A percentile compares a stretch with the other conserved stretches of the same genome.
These are phyloP conservation scores for Plasmopara viticola DNA, from an alignment of 352 stramenopile species.

Conservation along the genomic window DNA sequence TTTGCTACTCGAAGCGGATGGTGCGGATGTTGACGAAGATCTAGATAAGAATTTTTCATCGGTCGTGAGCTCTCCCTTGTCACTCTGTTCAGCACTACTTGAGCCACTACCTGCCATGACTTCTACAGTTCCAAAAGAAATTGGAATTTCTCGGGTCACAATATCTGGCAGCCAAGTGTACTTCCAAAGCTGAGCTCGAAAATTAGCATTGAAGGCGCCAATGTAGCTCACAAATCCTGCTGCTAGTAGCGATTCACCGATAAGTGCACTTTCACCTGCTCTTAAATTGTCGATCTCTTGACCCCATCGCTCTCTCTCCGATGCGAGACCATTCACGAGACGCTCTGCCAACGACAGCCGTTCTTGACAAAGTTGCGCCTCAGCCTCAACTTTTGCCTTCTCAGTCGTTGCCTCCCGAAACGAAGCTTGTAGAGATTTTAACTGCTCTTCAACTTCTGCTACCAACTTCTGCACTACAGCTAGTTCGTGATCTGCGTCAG, in stretches of 20 bases:
- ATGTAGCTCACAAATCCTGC: slow-evolving; percentile 90
- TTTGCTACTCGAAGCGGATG: slow-evolving; percentile 1
- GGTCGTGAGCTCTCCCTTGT: slow-evolving; percentile 2
- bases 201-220: slow-evolving; percentile 85
- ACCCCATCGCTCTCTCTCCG: slow-evolving; percentile 87
- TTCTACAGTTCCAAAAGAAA: slow-evolving; percentile 30
- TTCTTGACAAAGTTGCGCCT: slow-evolving; percentile 83
- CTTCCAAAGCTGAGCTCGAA: slow-evolving; percentile 79
- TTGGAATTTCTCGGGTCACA: slow-evolving; percentile 80
- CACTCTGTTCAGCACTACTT: neutral
- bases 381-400: slow-evolving; percentile 86
- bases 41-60: slow-evolving; percentile 6
- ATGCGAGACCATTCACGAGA: slow-evolving; percentile 83
- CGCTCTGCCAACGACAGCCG: slow-evolving; percentile 82
- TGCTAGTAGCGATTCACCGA: slow-evolving; percentile 84
- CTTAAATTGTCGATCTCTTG: slow-evolving; percentile 81
- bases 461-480: slow-evolving; percentile 78
- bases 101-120: slow-evolving; percentile 3
- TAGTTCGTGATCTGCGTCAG: slow-evolving; percentile 75
- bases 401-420: slow-evolving; percentile 86
- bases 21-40: slow-evolving; percentile 3
- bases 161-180: slow-evolving; percentile 86
- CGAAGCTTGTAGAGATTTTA: slow-evolving; percentile 69
- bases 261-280: slow-evolving; percentile 60
- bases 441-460: slow-evolving; percentile 71